These are phyloP conservation scores for Trichoderma atroviride DNA, from an alignment of 2,329 filamentous ascomycete species.

Conservation along the genomic window DNA sequence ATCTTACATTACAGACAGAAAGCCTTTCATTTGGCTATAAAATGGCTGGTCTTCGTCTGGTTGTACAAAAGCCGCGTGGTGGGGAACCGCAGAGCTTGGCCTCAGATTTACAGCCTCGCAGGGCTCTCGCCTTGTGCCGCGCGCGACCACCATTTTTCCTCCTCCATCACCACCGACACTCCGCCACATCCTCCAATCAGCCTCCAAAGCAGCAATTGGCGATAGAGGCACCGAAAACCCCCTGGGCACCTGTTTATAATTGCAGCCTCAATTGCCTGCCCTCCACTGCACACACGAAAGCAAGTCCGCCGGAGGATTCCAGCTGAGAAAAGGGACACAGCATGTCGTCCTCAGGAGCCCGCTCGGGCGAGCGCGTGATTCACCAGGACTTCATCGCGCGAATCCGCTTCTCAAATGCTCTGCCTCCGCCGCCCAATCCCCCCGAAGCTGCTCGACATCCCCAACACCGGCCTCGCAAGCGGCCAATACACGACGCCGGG, in stretches of 20 bases:
- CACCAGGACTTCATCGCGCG: slow-evolving; percentile 98
- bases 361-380: slow-evolving; percentile 60
- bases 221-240: neutral
- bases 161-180: slow-evolving; percentile 9
- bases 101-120: slow-evolving; percentile 23
- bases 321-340: slow-evolving; percentile 22
- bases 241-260: neutral
- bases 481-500: slow-evolving; percentile 87
- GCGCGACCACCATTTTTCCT: slow-evolving; percentile 18
- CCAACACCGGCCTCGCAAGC: slow-evolving; percentile 84
- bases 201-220: neutral
- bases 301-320: neutral
- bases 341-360: slow-evolving; percentile 43
- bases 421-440: slow-evolving; percentile 93
- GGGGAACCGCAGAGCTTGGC: slow-evolving; percentile 18
- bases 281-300: neutral
- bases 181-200: slow-evolving; percentile 2
- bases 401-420: slow-evolving; percentile 91
- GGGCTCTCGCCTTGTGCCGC: slow-evolving; percentile 3
- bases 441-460: slow-evolving; percentile 95
- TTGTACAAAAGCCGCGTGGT: slow-evolving; percentile 6
- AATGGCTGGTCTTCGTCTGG: neutral
- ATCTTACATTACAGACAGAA: neutral
- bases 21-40: neutral
- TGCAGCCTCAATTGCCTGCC: neutral